phyloP scores from a whole-genome alignment of 2,329 filamentous ascomycete species.

The Torrubiellomyces zombiae region DNA sequence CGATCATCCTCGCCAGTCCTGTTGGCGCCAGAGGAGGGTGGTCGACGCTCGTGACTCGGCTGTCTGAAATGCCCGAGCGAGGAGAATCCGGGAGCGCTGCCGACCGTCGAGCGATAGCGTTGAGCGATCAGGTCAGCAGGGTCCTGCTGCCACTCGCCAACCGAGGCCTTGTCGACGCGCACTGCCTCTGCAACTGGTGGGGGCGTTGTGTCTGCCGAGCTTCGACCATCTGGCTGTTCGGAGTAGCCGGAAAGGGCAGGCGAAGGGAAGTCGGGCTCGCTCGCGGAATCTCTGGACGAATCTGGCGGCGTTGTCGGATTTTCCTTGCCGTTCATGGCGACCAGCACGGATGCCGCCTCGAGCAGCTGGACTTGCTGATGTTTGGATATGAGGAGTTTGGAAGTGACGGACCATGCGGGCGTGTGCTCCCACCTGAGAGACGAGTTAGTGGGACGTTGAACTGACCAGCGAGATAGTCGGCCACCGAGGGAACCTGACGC shows the following conservation, averaged over 20 bases:
- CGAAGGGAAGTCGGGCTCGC: slow-evolving; percentile 68
- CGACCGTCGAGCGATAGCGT: slow-evolving; percentile 60
- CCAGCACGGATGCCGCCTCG: slow-evolving; percentile 89
- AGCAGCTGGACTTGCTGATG: slow-evolving; percentile 97
- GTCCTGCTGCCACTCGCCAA: too few relatives aligned
- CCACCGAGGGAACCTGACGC: too few relatives aligned
- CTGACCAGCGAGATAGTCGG: slow-evolving; percentile 19
- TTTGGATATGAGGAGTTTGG: slow-evolving; percentile 96
- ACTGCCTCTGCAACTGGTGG: slow-evolving; percentile 57
- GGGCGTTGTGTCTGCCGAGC: slow-evolving; percentile 84
- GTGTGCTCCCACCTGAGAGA: slow-evolving; percentile 89
- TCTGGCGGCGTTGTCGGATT: slow-evolving; percentile 45
- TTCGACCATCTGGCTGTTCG: slow-evolving; percentile 58
- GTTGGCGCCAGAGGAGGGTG: slow-evolving; percentile 63
- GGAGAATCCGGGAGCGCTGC: slow-evolving; percentile 29
- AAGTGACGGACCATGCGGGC: slow-evolving; percentile 92
- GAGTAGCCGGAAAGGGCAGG: slow-evolving; percentile 69
- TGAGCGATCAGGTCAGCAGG: too few relatives aligned
- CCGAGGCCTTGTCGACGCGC: slow-evolving; percentile 38
- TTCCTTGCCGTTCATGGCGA: slow-evolving; percentile 60
- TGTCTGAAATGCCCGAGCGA: slow-evolving; percentile 48
- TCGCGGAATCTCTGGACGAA: slow-evolving; percentile 51
- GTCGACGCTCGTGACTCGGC: slow-evolving; percentile 59
- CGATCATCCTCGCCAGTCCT: slow-evolving; percentile 66
- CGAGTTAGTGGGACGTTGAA: slow-evolving; percentile 6